phyloP scores from a whole-genome alignment of 1,284 basidiomycete genomes.

The Bondarzewia mesenterica region DNA sequence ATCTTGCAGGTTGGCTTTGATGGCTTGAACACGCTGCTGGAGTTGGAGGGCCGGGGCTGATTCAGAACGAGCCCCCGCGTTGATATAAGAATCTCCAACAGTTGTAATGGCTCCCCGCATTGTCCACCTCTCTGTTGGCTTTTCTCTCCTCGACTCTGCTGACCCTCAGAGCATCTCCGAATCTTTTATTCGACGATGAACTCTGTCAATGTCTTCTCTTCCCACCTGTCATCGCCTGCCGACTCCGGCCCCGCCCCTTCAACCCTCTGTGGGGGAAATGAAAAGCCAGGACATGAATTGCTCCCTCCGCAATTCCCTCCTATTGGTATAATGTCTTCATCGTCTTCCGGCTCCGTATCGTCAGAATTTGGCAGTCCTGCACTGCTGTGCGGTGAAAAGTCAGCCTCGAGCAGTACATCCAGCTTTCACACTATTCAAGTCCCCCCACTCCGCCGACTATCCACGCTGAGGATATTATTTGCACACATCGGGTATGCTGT shows the following conservation, averaged over 20 bases:
- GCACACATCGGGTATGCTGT: constrained; percentile 23
- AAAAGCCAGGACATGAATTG: not conserved
- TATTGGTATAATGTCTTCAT: not conserved
- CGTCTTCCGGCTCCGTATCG: not conserved
- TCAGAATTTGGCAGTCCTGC: not conserved
- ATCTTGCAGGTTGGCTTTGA: not conserved
- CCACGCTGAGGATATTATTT: constrained; percentile 18
- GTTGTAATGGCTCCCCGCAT: not conserved
- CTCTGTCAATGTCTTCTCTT: not conserved
- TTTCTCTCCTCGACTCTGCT: not conserved
- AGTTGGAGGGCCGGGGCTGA: not conserved
- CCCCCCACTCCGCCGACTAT: constrained; percentile 1
- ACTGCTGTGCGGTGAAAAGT: not conserved
- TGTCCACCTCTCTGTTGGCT: not conserved
- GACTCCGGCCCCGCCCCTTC: not conserved
- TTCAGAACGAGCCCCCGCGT: not conserved
- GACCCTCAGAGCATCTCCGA: not conserved
- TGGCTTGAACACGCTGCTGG: not conserved
- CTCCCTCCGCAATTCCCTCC: not conserved
- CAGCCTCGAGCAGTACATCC: not conserved
- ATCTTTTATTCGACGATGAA: not conserved
- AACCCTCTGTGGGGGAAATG: not conserved
- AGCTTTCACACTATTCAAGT: not conserved
- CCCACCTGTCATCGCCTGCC: not conserved
- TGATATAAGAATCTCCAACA: not conserved